These are phyloP conservation scores for Aureobasidium sp. DNA, from an alignment of 2,329 filamentous ascomycete species.

Conservation along the genomic window DNA sequence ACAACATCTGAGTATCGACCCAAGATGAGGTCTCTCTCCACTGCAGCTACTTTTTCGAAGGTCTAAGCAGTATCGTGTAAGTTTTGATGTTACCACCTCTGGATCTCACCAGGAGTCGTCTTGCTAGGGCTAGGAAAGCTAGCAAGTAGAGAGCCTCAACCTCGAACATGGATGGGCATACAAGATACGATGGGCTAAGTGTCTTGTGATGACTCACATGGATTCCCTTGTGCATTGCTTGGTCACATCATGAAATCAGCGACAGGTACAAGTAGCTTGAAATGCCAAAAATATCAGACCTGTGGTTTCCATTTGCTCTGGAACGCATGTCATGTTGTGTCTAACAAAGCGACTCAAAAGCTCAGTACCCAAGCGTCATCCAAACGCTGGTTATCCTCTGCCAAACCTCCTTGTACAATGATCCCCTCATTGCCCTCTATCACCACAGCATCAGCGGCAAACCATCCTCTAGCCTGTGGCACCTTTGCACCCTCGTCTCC, in stretches of 20 bases:
- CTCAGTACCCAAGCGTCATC: slow-evolving; percentile 41
- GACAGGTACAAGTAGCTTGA: background rate
- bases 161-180: too few relatives aligned
- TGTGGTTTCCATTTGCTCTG: background rate
- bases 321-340: background rate
- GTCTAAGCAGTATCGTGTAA: background rate
- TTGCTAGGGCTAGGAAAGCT: too few relatives aligned
- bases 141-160: too few relatives aligned
- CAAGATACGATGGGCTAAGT: too few relatives aligned
- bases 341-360: slow-evolving; percentile 17
- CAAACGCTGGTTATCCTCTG: slow-evolving; percentile 42
- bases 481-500: slow-evolving; percentile 14
- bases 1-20: background rate
- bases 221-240: too few relatives aligned
- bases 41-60: background rate
- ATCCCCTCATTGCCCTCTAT: slow-evolving; percentile 28
- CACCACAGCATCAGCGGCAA: slow-evolving; percentile 39
- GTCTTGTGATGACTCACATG: too few relatives aligned
- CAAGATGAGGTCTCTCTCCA: background rate
- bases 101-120: too few relatives aligned
- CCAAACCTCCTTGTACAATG: slow-evolving; percentile 43
- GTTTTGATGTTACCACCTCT: too few relatives aligned
- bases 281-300: background rate
- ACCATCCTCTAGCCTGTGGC: slow-evolving; percentile 44
- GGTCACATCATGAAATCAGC: too few relatives aligned